Conservation (phyloP, 208 protist species). For the Eutreptiella sp. region DNA sequence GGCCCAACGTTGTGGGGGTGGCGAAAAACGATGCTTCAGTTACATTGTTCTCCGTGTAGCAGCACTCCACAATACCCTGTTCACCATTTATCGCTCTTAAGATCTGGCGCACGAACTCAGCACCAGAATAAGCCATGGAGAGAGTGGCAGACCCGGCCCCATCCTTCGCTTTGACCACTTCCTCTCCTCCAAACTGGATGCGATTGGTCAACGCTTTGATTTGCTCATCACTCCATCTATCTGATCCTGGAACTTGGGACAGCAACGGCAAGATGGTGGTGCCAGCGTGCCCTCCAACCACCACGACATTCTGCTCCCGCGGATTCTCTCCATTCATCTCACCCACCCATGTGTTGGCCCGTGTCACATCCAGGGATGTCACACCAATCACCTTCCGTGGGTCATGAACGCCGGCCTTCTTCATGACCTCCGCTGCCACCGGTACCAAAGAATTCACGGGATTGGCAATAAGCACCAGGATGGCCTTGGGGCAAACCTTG, state of each 20-base stretch:
- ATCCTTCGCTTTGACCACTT: slow-evolving; percentile 92
- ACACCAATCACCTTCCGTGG: slow-evolving; percentile 66
- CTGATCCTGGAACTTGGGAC: slow-evolving; percentile 45
- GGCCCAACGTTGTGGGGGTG: too few relatives aligned
- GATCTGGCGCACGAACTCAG: too few relatives aligned
- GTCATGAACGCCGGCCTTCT: slow-evolving; percentile 72
- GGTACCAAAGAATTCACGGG: slow-evolving; percentile 86
- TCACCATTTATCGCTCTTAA: too few relatives aligned
- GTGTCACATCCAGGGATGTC: slow-evolving; percentile 79
- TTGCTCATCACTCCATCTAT: slow-evolving; percentile 43
- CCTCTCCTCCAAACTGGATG: slow-evolving; percentile 84
- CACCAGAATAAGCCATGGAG: slow-evolving; percentile 91
- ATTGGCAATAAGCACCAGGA: slow-evolving; percentile 74
- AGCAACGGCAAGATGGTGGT: slow-evolving; percentile 86
- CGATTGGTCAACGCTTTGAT: slow-evolving; percentile 65
- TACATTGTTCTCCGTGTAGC: too few relatives aligned
- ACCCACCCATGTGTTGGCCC: slow-evolving; percentile 64
- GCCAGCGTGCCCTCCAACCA: slow-evolving; percentile 91
- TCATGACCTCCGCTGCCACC: slow-evolving; percentile 79
- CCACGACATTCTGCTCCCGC: slow-evolving; percentile 63
- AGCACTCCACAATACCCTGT: too few relatives aligned
- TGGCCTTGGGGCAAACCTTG: slow-evolving; percentile 55
- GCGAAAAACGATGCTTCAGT: too few relatives aligned
- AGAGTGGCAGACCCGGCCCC: slow-evolving; percentile 88
- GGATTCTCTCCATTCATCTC: slow-evolving; percentile 22